phyloP scores from a whole-genome alignment of 2,329 filamentous ascomycete species.

The Monosporascus ibericus region DNA sequence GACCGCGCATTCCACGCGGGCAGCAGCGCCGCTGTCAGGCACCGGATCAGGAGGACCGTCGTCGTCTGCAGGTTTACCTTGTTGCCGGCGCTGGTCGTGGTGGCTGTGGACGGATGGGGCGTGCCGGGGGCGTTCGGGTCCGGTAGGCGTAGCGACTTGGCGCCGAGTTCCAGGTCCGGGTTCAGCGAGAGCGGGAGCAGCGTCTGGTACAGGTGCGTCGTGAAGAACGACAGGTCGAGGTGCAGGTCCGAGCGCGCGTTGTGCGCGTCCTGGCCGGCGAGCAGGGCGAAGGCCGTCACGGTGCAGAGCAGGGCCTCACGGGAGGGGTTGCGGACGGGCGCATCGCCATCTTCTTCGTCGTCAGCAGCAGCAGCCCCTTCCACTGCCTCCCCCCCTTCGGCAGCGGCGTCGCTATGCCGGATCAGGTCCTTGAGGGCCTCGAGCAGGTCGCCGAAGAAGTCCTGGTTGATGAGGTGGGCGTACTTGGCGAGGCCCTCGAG shows the following conservation, averaged over 20 bases:
- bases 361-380: conserved; percentile 37
- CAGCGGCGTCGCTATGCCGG: conserved; percentile 59
- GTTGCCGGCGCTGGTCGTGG: conserved; percentile 40
- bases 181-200: conserved; percentile 74
- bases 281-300: conserved; percentile 91
- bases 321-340: conserved; percentile 61
- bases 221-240: conserved; percentile 93
- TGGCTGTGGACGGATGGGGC: conserved; percentile 30
- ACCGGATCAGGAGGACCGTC: conserved; percentile 83
- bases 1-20: conserved; percentile 67
- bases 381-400: conserved; percentile 35
- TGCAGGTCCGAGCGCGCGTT: conserved; percentile 76
- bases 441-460: conserved; percentile 95
- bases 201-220: conserved; percentile 84
- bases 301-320: conserved; percentile 90
- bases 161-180: conserved; percentile 77
- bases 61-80: conserved; percentile 95
- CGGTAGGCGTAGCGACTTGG: conserved; percentile 64
- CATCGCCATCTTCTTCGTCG: conserved; percentile 37
- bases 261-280: conserved; percentile 87
- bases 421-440: conserved; percentile 94
- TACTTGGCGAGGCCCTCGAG: conserved; percentile 92
- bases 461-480: conserved; percentile 94
- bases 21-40: conserved; percentile 73
- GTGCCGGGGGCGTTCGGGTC: conserved; percentile 48